Conservation (phyloP, 768 basidiomycete genomes). For the Hygrocybe coccinea region DNA sequence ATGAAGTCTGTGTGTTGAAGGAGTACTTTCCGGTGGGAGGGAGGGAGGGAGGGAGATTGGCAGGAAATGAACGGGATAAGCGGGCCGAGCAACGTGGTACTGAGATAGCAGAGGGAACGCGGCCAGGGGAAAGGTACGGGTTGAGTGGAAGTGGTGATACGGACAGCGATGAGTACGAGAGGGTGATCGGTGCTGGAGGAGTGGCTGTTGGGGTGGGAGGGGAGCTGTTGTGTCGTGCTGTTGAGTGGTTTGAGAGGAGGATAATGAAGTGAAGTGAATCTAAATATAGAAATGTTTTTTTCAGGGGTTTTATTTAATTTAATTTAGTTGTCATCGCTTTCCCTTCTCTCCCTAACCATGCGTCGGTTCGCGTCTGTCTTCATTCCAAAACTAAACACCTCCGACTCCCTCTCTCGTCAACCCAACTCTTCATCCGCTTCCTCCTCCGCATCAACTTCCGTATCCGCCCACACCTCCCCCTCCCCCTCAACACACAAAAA, state of each 20-base stretch:
- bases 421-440: neutral
- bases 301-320: neutral
- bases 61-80: slow-evolving; percentile 9
- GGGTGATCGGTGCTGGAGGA: slow-evolving; percentile 49
- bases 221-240: slow-evolving; percentile 48
- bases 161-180: slow-evolving; percentile 46
- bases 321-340: neutral
- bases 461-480: slow-evolving; percentile 8
- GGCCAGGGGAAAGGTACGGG: slow-evolving; percentile 57
- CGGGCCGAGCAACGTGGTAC: slow-evolving; percentile 9
- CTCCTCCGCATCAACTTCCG: slow-evolving; percentile 3
- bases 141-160: slow-evolving; percentile 66
- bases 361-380: too few species aligned
- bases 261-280: slow-evolving; percentile 47
- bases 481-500: slow-evolving; percentile 30
- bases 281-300: slow-evolving; percentile 14
- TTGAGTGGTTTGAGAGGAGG: slow-evolving; percentile 65
- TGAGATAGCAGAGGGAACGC: slow-evolving; percentile 14
- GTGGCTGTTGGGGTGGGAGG: slow-evolving; percentile 51
- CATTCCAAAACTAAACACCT: too few species aligned
- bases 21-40: slow-evolving; percentile 39
- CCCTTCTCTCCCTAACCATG: neutral
- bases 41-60: neutral
- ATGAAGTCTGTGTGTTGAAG: slow-evolving; percentile 30
- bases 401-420: too few species aligned